Evolutionary conservation across 176 grass and related monocot genomes (phyloP).

Genomic region (Oryza nivara): DNA sequence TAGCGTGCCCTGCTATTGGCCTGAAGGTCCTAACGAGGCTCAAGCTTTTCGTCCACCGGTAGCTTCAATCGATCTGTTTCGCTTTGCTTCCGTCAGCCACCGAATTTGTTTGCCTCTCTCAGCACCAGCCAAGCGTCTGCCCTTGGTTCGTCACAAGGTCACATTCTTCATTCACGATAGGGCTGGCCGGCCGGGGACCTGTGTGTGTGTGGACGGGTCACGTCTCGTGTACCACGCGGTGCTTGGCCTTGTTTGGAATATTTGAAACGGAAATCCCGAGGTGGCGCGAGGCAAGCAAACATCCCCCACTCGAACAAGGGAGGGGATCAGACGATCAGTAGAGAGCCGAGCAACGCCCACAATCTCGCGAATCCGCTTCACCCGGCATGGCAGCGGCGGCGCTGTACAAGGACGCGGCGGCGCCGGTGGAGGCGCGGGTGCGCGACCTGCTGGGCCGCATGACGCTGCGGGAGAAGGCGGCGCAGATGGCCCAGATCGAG

Average conservation of each 20-base stretch:
- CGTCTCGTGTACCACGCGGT: not conserved
- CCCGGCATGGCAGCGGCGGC: constrained; percentile 9
- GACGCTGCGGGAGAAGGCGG: constrained; percentile 88
- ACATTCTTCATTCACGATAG: not conserved
- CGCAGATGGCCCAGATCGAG: constrained; percentile 93
- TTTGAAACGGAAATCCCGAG: not conserved
- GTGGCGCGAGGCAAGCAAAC: not conserved
- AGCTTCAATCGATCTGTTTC: too few relatives aligned
- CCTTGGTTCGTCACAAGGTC: not conserved
- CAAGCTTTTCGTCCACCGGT: too few relatives aligned
- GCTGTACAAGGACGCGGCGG: constrained; percentile 65
- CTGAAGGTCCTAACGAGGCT: too few relatives aligned
- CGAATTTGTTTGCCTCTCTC: too few relatives aligned
- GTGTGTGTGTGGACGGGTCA: not conserved
- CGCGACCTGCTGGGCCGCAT: constrained; percentile 75
- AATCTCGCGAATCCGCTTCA: not conserved
- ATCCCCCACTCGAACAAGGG: not conserved
- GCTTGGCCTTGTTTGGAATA: too few relatives aligned
- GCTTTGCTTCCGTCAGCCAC: too few relatives aligned
- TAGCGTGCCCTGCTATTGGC: too few relatives aligned
- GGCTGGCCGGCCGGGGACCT: too few relatives aligned
- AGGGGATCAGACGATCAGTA: not conserved
- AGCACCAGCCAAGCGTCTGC: too few relatives aligned
- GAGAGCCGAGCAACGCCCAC: too few relatives aligned
- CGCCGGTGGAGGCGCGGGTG: constrained; percentile 74